Percentiles rank a stretch among this genome's conserved stretches.
Evolutionary conservation across 1,284 basidiomycete genomes (phyloP).

Genomic region (Peniophora sp.): DNA sequence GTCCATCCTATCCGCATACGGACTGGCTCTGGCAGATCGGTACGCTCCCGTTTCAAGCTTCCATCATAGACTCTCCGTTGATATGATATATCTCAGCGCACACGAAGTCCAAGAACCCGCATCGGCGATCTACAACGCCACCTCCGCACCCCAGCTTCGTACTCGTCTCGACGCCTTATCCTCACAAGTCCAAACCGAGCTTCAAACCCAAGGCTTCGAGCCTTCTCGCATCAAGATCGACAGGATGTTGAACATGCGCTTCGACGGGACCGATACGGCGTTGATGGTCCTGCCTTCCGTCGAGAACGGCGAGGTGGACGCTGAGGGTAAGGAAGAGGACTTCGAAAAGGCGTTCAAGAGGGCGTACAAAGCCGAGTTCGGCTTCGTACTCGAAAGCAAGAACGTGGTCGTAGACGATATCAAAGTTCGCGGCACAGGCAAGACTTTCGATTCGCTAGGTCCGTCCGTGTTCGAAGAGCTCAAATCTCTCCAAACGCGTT

Average conservation of each 20-base stretch:
- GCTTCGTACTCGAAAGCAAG: constrained; percentile 81
- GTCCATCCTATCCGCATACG: constrained; percentile 86
- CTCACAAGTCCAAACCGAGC: constrained; percentile 53
- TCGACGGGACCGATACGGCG: constrained; percentile 87
- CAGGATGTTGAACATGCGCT: constrained; percentile 86
- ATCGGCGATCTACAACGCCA: constrained; percentile 62
- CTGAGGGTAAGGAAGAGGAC: constrained; percentile 54
- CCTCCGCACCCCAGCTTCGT: constrained; percentile 45
- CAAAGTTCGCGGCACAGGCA: constrained; percentile 85
- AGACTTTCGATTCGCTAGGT: constrained; percentile 81
- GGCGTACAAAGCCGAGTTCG: constrained; percentile 81
- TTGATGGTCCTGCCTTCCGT: constrained; percentile 70
- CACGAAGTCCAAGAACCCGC: constrained; percentile 84
- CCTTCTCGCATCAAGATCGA: constrained; percentile 65
- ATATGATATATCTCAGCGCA: constrained; percentile 37
- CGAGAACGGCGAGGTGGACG: constrained; percentile 28
- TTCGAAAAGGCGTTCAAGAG: constrained; percentile 74
- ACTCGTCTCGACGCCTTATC: constrained; percentile 65
- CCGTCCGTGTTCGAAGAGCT: constrained; percentile 76
- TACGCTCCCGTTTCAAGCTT: constrained; percentile 21
- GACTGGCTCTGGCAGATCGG: constrained; percentile 84
- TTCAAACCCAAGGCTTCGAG: constrained; percentile 76
- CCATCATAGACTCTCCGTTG: too few species aligned
- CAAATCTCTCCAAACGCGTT: constrained; percentile 33
- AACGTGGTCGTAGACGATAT: constrained; percentile 85